phyloP scores from a whole-genome alignment of 805 yeast genomes.

The Kodamaea restingae region DNA sequence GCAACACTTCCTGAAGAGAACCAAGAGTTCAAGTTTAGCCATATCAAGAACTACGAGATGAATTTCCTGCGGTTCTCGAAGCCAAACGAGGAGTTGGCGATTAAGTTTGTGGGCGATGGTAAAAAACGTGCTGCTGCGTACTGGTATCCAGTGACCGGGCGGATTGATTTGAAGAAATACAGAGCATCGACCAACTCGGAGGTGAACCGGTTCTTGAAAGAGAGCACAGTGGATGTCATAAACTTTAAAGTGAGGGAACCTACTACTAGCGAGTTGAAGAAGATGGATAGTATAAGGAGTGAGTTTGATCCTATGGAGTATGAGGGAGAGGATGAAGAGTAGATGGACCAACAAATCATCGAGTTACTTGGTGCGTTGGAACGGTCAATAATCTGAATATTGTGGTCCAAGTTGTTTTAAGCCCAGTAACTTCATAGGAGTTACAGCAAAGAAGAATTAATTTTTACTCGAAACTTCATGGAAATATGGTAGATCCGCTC shows the following conservation, averaged over 20 bases:
- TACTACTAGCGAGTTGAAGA: constrained; percentile 61
- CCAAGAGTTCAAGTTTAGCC: constrained; percentile 52
- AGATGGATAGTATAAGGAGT: constrained; percentile 65
- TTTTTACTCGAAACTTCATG: too few species aligned
- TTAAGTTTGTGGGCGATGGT: constrained; percentile 48
- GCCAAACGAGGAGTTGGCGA: constrained; percentile 61
- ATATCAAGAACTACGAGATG: constrained; percentile 78
- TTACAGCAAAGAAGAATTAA: too few species aligned
- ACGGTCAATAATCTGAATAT: too few species aligned
- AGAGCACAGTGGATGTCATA: constrained; percentile 57
- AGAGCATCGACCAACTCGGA: constrained; percentile 61
- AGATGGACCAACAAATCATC: background rate
- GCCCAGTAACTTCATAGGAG: too few species aligned
- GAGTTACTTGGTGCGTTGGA: too few species aligned
- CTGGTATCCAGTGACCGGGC: constrained; percentile 75
- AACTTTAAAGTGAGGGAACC: constrained; percentile 67
- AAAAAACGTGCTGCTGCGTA: constrained; percentile 55
- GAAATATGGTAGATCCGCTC: too few species aligned
- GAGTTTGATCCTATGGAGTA: constrained; percentile 77
- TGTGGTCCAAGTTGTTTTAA: too few species aligned
- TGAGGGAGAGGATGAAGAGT: constrained; percentile 49
- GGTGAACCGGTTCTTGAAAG: constrained; percentile 51
- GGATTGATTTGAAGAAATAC: constrained; percentile 79
- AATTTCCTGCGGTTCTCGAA: constrained; percentile 44
- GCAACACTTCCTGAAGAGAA: constrained; percentile 43